Evolutionary conservation across 495 filamentous ascomycete genomes (phyloP), one percentile per base, ranked within the genome.

Genomic region (Daldinia decipiens): DNA sequence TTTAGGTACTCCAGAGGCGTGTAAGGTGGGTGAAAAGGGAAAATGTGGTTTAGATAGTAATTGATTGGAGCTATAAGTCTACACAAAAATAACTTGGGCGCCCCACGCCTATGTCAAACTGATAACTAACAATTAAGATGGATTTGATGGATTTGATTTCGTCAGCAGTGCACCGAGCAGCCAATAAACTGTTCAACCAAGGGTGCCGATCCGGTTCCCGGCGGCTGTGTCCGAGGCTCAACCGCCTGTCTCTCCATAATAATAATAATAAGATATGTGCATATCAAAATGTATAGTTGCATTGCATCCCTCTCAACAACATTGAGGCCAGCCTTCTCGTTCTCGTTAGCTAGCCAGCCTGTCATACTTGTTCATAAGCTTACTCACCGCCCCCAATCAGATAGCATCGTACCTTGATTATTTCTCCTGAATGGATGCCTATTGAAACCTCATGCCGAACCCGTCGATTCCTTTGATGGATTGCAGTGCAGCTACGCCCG

Each of bases 401-500:
- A 53, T 53, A 53, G 5, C 3, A 13, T n/a, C 27, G 27, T 24
- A 17, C 15, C 26, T 31, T 31, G 3, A 13, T 31, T 53, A 29
- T 53, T 26, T 29, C 21, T 21, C 26, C n/a, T 53, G 5, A 53
- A 53, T 31, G 26, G 50, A 31, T 53, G 50, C 50, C 31, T 43
- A 59, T 40, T 40, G 50, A 13, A 17, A 58, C 45, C 36, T 57
- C 43, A 47, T 40, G 45, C 47, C 36, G 38, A 54, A 54, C 36
- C 29, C 57, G 31, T 29, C 43, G 51, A 53, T 66, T 60, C 57
- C 62, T 71, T 58, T 32, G 11, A 32, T 45, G 15, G 31, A 24
- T 50, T 31, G 32, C 43, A 59, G 68, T 36, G 57, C 32, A 65
- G 12, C 34, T 50, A 57, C 57, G 36, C 56, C 51, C 38, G 39